phyloP scores from a whole-genome alignment of 768 basidiomycete species.

The Suillus ampliporus region DNA sequence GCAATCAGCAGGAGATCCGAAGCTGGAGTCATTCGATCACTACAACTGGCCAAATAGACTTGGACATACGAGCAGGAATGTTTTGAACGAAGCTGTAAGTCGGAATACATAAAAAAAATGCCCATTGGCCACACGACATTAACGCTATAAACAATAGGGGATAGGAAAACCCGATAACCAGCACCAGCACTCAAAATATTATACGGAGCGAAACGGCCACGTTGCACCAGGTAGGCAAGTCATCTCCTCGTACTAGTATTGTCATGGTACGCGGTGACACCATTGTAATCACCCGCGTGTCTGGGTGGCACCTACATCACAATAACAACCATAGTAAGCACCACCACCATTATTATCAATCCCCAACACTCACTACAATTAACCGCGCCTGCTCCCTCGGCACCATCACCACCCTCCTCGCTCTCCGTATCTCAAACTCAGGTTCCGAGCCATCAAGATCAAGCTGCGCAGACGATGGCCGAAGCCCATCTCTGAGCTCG shows the following conservation, averaged over 20 bases:
- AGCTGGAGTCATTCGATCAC: too few species aligned
- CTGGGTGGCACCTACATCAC: constrained; percentile 30
- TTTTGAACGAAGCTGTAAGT: background rate
- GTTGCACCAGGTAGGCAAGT: constrained; percentile 15
- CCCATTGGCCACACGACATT: background rate
- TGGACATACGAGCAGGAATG: background rate
- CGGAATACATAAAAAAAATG: background rate
- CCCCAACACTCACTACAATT: constrained; percentile 24
- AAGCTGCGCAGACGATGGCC: constrained; percentile 11
- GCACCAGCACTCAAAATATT: background rate
- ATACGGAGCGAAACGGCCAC: background rate
- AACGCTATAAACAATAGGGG: background rate
- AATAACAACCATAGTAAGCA: constrained; percentile 3
- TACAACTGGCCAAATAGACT: too few species aligned
- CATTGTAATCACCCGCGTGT: constrained; percentile 17
- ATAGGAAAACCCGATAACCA: background rate
- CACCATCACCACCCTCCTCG: constrained; percentile 26
- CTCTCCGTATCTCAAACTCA: constrained; percentile 31
- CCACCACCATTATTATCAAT: background rate
- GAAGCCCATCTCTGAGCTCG: constrained; percentile 14
- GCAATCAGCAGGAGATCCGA: too few species aligned
- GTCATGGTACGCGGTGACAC: constrained; percentile 24
- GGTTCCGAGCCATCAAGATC: constrained; percentile 17
- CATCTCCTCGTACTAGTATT: constrained; percentile 15
- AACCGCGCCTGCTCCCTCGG: constrained; percentile 25